Base-by-base conservation (phyloP, 768 basidiomycete genomes). In the Termitomyces bulborhizus region DNA sequence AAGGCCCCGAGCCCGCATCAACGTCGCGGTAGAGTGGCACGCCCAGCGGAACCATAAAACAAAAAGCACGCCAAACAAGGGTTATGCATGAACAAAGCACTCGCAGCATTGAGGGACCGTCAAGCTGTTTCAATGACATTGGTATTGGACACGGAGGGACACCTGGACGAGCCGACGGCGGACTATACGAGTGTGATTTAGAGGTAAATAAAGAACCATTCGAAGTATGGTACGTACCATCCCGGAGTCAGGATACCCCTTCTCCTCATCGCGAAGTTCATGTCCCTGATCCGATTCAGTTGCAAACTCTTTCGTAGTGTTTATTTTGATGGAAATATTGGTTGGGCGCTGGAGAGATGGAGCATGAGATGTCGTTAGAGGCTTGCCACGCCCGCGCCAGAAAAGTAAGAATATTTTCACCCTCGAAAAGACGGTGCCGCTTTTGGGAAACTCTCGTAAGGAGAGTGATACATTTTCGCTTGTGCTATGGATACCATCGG, bases 321-420 rank as follows among this genome's bases (percentile, higher is more conserved):
- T 75, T 48, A 81, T 79, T 59, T 79, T 80, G 70, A 81, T 80
- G 2, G 78, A 76, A 42, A 80, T 78, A 55, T 79, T 78, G 3
- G 70, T 67, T 0, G 74, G 71, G 32, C 71, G 74, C 72, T 76
- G 60, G 41, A 50, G 26, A 37, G 37, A 40, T 8, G 37, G 37
- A 27, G 26, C 37, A 50, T 21, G 27, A 40, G 26, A 26, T 45
- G 31, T 34, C 6, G 21, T 31, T 54, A 41, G 57, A 34, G 34
- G 40, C 16, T 40, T 39, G 13, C 46, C 46, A n/a, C 21, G 21
- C 26, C 40, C 34, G 15, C 36, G 34, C 32, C 42, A 53, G 15
- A 53, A 46, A 40, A 32, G 27, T 31, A 36, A 11, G n/a, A 41
- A 44, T 46, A 18, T 46, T 61, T 63, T 46, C 57, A 73, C 74